Evolutionary conservation across 2,329 filamentous ascomycete species (phyloP).

Genomic region (Dichotomopilus funicola): DNA sequence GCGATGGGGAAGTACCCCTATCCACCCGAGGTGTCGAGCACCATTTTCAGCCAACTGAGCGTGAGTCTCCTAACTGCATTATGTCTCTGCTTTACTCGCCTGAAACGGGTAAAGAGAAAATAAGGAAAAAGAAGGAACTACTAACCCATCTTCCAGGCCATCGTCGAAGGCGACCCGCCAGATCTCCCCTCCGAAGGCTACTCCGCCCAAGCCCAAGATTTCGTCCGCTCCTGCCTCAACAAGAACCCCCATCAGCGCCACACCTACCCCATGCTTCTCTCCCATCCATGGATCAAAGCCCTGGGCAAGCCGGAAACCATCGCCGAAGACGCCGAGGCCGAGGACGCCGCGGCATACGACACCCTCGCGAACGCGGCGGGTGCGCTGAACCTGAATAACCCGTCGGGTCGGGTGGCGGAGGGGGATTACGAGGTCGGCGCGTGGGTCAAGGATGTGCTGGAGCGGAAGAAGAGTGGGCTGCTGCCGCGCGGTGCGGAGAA

Average conservation of each 20-base stretch:
- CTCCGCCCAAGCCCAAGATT: conserved; percentile 73
- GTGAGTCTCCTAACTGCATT: conserved; percentile 60
- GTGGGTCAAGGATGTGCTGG: conserved; percentile 72
- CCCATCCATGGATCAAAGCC: conserved; percentile 74
- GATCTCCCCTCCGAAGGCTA: conserved; percentile 73
- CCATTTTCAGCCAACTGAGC: conserved; percentile 94
- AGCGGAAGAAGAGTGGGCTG: conserved; percentile 55
- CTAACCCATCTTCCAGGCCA: conserved; percentile 56
- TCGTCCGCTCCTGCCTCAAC: conserved; percentile 83
- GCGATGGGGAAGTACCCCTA: conserved; percentile 93
- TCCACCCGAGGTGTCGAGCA: conserved; percentile 93
- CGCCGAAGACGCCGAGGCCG: conserved; percentile 32
- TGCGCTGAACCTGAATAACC: conserved; percentile 35
- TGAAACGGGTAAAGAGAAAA: not conserved
- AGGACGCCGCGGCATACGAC: conserved; percentile 27
- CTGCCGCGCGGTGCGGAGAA: conserved; percentile 45
- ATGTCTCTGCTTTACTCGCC: not conserved
- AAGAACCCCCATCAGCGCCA: conserved; percentile 89
- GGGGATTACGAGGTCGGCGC: conserved; percentile 76
- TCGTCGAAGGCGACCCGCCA: conserved; percentile 94
- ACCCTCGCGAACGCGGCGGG: conserved; percentile 38
- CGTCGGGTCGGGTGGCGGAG: conserved; percentile 33
- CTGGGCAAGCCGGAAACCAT: conserved; percentile 29
- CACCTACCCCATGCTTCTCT: conserved; percentile 83
- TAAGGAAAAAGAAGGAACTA: conserved; percentile 1